Evolutionary conservation across 345 rosid genomes (phyloP), one percentile per base, ranked within the genome.

Genomic region (Melastoma malabathricum): DNA sequence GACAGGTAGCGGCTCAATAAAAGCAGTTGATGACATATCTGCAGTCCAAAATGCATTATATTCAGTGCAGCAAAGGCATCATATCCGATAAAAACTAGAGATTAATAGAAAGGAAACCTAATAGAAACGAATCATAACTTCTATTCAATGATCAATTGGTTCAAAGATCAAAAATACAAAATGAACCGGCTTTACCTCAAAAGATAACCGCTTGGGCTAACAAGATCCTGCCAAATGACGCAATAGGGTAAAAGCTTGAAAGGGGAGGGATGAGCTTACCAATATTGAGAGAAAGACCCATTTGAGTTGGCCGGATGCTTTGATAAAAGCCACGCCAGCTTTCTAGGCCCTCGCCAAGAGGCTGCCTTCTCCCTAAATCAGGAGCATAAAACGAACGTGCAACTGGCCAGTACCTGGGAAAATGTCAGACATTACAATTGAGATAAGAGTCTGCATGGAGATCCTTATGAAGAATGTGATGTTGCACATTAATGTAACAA

Each of bases 271-370:
- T n/a, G 18, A 0, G 10, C 9, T 0, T 60, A 75, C 84, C 78
- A 25, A 78, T 78, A 51, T 78, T 78, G 8, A 78, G 52, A 1
- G 84, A 78, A n/a, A 78, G 46, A 14, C 84, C 84, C 80, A 78
- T 78, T 59, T 78, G 84, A 1, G 84, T 78, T 18, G 84, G 80
- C 10, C 84, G 77, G 54, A 78, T 73, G 47, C 84, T 78, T 46
- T 78, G 84, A 59, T 78, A 78, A 46, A 78, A 78, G 8, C 84
- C 84, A 20, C 75, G 70, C 84, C 84, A 78, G 46, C 80, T 67
- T 62, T 78, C 84, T 45, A 75, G 64, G 23, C 84, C 84, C 56
- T 67, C 75, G 3, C 84, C 84, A 48, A 78, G 75, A 14, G 67
- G 54, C 47, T 64, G 69, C 59, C 73, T 75, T 56, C 66, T 63